Evolutionary conservation across 2,329 filamentous ascomycete genomes (phyloP).

Genomic region (Scedosporium dehoogii): DNA sequence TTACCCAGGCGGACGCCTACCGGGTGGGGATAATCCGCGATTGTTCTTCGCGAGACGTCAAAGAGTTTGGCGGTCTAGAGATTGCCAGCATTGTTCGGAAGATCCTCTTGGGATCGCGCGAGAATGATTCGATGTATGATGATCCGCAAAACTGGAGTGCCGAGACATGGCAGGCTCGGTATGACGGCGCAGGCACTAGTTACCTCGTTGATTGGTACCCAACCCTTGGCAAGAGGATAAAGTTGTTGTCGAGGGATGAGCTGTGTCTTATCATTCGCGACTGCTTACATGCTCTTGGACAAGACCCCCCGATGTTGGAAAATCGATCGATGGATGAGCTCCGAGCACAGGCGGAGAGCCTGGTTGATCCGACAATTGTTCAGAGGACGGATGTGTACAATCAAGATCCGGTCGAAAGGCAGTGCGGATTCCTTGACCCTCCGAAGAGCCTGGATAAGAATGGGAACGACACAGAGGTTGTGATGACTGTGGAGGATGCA

Average conservation of each 20-base stretch:
- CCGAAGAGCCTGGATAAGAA: neutral
- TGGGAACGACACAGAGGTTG: neutral
- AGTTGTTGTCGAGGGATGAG: neutral
- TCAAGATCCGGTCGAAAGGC: too few relatives aligned
- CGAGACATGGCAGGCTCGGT: neutral
- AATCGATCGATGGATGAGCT: too few relatives aligned
- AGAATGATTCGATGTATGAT: neutral
- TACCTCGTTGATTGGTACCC: conserved; percentile 4
- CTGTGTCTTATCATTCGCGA: neutral
- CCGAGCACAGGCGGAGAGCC: too few relatives aligned
- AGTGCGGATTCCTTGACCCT: too few relatives aligned
- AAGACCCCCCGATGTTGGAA: neutral
- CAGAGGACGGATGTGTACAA: too few relatives aligned
- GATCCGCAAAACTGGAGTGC: neutral
- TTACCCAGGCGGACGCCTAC: neutral
- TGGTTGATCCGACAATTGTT: too few relatives aligned
- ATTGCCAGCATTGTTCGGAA: neutral
- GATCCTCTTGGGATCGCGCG: neutral
- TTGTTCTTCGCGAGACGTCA: too few relatives aligned
- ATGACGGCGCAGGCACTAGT: neutral
- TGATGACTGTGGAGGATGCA: neutral
- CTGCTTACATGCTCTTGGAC: neutral
- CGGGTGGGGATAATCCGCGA: neutral
- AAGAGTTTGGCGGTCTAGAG: neutral
- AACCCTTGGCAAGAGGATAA: neutral